Conservation (phyloP, 805 yeast species). For the Pichia sporocuriosa region DNA sequence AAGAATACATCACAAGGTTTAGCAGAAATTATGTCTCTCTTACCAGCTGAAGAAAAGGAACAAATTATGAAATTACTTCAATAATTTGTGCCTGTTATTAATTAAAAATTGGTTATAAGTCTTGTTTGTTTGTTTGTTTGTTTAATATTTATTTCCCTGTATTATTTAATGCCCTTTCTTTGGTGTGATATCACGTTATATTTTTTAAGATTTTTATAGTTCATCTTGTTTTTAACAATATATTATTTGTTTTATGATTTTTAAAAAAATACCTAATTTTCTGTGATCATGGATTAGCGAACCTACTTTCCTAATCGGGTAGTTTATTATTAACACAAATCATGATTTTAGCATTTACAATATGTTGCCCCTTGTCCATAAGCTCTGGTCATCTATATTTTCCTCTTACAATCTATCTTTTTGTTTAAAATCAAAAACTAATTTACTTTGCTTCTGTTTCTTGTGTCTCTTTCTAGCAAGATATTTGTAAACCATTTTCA, state of each 20-base stretch:
- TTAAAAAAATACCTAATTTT: neutral
- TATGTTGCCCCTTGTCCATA: no score
- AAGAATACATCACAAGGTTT: conserved; percentile 50
- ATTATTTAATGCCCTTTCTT: neutral
- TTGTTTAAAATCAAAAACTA: no score
- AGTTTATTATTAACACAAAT: no score
- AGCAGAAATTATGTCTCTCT: conserved; percentile 45
- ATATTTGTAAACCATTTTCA: no score
- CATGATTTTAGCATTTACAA: no score
- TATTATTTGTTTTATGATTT: neutral
- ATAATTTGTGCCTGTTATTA: conserved; percentile 8
- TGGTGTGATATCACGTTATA: neutral
- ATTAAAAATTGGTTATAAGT: conserved; percentile 1
- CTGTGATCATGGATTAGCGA: neutral
- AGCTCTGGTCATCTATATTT: no score
- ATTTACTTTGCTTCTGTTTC: no score
- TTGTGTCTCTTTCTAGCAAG: neutral
- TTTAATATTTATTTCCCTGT: neutral
- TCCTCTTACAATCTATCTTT: no score
- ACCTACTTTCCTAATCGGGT: neutral
- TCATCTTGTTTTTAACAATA: neutral
- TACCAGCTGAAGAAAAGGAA: conserved; percentile 50
- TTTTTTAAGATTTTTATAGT: neutral
- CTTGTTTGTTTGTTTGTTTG: conserved; percentile 17
- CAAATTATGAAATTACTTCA: conserved; percentile 30